Percentiles rank a stretch among this genome's conserved stretches.
Conservation (phyloP, 768 basidiomycete genomes). For the Steccherinum ochraceum region DNA sequence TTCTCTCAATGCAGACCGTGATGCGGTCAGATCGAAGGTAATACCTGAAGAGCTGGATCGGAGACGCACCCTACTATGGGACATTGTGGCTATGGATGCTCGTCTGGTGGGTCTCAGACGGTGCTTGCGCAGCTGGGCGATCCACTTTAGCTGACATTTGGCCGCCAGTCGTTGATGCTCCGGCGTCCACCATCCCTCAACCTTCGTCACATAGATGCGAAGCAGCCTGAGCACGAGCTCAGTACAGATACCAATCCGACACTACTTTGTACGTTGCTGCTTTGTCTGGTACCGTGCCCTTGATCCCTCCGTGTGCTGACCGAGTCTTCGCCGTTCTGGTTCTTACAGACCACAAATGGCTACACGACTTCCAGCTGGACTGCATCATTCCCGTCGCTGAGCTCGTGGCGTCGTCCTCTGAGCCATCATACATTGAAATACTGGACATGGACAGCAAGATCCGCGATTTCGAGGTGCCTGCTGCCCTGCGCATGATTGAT, state of each 20-base stretch:
- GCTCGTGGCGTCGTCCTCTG: constrained; percentile 44
- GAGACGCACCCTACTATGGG: constrained; percentile 68
- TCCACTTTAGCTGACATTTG: neutral
- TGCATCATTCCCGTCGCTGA: constrained; percentile 62
- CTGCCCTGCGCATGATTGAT: constrained; percentile 39
- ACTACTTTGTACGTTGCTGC: neutral
- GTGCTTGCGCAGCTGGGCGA: neutral
- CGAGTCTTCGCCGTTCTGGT: neutral
- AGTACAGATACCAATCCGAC: neutral
- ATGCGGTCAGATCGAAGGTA: constrained; percentile 54
- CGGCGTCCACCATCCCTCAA: constrained; percentile 68
- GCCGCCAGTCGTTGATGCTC: constrained; percentile 54
- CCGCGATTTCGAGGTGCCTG: constrained; percentile 50
- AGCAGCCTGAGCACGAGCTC: constrained; percentile 18
- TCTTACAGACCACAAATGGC: constrained; percentile 61
- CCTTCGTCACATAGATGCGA: constrained; percentile 55
- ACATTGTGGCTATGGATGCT: constrained; percentile 61
- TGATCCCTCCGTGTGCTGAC: neutral
- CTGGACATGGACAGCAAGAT: constrained; percentile 47
- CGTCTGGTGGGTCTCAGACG: constrained; percentile 62
- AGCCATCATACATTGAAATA: constrained; percentile 46
- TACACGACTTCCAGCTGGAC: constrained; percentile 55
- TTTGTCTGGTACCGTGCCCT: too few relatives aligned
- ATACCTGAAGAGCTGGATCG: constrained; percentile 71
- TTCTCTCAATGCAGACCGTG: constrained; percentile 45